These are phyloP conservation scores for Aureobasidium pullulans DNA, from an alignment of 2,329 filamentous ascomycete species.

Conservation along the genomic window DNA sequence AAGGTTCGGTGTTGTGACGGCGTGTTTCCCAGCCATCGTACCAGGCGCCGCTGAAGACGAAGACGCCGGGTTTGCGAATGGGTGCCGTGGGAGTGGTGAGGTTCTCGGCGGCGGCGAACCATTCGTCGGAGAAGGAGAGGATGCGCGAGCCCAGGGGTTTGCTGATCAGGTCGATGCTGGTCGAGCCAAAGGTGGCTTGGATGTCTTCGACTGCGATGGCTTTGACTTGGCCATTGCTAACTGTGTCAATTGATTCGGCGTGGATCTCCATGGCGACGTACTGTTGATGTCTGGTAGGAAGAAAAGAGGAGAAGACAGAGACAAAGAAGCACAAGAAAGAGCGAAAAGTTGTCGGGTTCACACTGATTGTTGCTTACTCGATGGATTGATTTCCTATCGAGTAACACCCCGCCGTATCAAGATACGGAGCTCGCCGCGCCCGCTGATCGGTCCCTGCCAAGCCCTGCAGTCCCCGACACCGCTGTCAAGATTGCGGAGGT, in stretches of 20 bases:
- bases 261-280: conserved; percentile 15
- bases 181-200: conserved; percentile 47
- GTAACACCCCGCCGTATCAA: conserved; percentile 13
- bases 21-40: conserved; percentile 60
- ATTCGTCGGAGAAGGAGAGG: conserved; percentile 53
- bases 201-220: conserved; percentile 29
- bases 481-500: background rate
- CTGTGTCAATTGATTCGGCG: conserved; percentile 10
- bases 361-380: conserved; percentile 7
- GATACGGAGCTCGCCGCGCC: background rate
- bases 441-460: background rate
- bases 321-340: background rate
- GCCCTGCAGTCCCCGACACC: background rate
- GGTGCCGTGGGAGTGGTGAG: conserved; percentile 51
- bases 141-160: conserved; percentile 44
- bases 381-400: conserved; percentile 13
- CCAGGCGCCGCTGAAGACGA: conserved; percentile 55
- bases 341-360: background rate
- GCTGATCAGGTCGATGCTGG: conserved; percentile 50
- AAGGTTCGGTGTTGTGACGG: conserved; percentile 50
- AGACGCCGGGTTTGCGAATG: conserved; percentile 50
- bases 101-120: conserved; percentile 53
- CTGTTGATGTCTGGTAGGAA: background rate
- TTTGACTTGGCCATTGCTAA: conserved; percentile 10
- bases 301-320: background rate